phyloP scores from a whole-genome alignment of 2,329 filamentous ascomycete genomes.

The Ilyonectria sp. region DNA sequence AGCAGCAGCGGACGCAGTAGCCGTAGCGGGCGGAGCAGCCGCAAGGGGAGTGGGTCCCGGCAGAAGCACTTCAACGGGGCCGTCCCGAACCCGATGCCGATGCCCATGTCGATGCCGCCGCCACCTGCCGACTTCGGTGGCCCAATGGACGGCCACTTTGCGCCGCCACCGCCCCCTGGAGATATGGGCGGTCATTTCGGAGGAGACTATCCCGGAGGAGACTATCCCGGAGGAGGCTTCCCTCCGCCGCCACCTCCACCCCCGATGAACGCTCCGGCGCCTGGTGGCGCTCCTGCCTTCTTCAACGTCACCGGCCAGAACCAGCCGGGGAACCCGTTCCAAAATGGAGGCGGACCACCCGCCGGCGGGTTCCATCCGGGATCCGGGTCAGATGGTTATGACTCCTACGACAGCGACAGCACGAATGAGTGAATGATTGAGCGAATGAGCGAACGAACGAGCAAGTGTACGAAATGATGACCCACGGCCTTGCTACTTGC shows the following conservation, averaged over 20 bases:
- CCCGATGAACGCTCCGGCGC: slow-evolving; percentile 32
- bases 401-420: slow-evolving; percentile 26
- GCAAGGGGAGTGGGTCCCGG: slow-evolving; percentile 37
- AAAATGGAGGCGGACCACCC: slow-evolving; percentile 11
- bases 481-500: background rate
- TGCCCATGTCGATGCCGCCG: slow-evolving; percentile 23
- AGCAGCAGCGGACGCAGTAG: slow-evolving; percentile 37
- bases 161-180: slow-evolving; percentile 35
- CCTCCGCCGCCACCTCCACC: slow-evolving; percentile 23
- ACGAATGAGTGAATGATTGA: slow-evolving; percentile 1
- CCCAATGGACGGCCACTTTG: slow-evolving; percentile 36
- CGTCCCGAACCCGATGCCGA: slow-evolving; percentile 35
- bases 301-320: slow-evolving; percentile 44
- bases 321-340: slow-evolving; percentile 36
- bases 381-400: background rate
- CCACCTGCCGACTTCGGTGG: slow-evolving; percentile 20
- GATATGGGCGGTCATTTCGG: slow-evolving; percentile 41
- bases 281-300: slow-evolving; percentile 39
- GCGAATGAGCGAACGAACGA: slow-evolving; percentile 14
- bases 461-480: slow-evolving; percentile 8
- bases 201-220: slow-evolving; percentile 25
- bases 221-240: slow-evolving; percentile 28
- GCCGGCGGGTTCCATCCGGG: slow-evolving; percentile 12
- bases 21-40: slow-evolving; percentile 38
- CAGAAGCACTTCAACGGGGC: slow-evolving; percentile 45